Percentiles rank a stretch among this genome's conserved stretches.
Evolutionary conservation across 2,329 filamentous ascomycete species (phyloP).

Genomic region (Achaetomium macrosporum): DNA sequence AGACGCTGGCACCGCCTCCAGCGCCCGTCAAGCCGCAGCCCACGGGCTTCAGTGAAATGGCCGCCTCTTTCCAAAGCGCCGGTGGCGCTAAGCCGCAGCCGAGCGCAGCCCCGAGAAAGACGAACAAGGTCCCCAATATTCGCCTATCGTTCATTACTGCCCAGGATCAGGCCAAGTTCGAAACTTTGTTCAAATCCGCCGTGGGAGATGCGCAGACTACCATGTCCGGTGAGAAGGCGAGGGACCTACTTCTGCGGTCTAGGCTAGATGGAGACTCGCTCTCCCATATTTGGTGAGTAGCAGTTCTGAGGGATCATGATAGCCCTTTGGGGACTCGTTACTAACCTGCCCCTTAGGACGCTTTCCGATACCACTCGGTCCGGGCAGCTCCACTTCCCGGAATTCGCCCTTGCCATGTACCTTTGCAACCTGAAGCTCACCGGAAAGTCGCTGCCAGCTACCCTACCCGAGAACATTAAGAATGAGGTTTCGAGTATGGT

Average conservation of each 20-base stretch:
- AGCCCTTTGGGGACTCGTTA: too few species aligned
- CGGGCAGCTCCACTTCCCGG: conserved; percentile 91
- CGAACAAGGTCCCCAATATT: conserved; percentile 85
- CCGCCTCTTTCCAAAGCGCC: conserved; percentile 57
- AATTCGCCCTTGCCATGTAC: conserved; percentile 98
- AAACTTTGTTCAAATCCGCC: conserved; percentile 94
- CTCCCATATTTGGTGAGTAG: conserved; percentile 78
- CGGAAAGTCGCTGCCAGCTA: conserved; percentile 70
- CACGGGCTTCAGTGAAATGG: conserved; percentile 62
- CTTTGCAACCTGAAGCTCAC: conserved; percentile 91
- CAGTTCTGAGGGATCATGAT: not conserved
- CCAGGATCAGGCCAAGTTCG: conserved; percentile 91
- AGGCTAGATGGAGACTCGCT: conserved; percentile 81
- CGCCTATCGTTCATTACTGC: conserved; percentile 93
- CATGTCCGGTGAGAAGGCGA: conserved; percentile 87
- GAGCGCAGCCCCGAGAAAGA: conserved; percentile 44
- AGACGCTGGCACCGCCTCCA: conserved; percentile 42
- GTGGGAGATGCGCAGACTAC: conserved; percentile 78
- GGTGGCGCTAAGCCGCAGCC: conserved; percentile 41
- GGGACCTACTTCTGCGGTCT: conserved; percentile 81
- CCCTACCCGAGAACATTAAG: conserved; percentile 76
- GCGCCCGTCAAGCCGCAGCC: conserved; percentile 60
- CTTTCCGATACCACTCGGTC: conserved; percentile 93
- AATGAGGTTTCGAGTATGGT: conserved; percentile 99
- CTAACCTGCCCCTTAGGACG: conserved; percentile 52